These are phyloP conservation scores for Penicillium capsulatum DNA, from an alignment of 2,329 filamentous ascomycete genomes.

Conservation along the genomic window DNA sequence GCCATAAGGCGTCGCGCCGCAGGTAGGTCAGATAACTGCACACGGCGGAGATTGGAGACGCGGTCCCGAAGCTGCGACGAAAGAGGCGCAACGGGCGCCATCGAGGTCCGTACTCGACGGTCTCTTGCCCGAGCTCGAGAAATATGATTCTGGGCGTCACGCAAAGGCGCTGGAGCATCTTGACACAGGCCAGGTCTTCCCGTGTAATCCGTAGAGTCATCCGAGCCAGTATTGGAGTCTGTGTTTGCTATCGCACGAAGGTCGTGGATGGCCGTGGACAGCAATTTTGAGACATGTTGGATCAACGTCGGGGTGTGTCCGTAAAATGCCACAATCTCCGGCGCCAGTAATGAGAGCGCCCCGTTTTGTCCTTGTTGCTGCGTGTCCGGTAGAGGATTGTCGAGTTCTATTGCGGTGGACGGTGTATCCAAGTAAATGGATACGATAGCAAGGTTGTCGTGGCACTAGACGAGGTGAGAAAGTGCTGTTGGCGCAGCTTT, in stretches of 20 bases:
- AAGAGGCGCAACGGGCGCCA: conserved; percentile 20
- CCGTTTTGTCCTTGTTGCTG: conserved; percentile 15
- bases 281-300: conserved; percentile 21
- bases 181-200: not conserved
- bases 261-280: conserved; percentile 24
- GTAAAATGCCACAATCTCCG: conserved; percentile 37
- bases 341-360: conserved; percentile 30
- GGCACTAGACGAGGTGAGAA: conserved; percentile 23
- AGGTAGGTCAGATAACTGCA: conserved; percentile 34
- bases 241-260: conserved; percentile 26
- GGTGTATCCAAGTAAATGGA: conserved; percentile 36
- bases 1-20: conserved; percentile 33
- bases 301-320: conserved; percentile 26
- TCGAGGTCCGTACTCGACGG: conserved; percentile 21
- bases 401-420: conserved; percentile 18
- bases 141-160: conserved; percentile 14
- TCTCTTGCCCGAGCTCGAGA: conserved; percentile 20
- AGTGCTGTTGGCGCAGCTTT: not conserved
- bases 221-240: conserved; percentile 13
- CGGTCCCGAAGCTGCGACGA: conserved; percentile 28
- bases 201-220: not conserved
- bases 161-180: conserved; percentile 1
- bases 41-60: conserved; percentile 25
- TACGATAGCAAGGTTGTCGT: conserved; percentile 34
- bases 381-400: conserved; percentile 11